Evolutionary conservation across 2,329 filamentous ascomycete species (phyloP).

Genomic region (Emydomyces testavorans): DNA sequence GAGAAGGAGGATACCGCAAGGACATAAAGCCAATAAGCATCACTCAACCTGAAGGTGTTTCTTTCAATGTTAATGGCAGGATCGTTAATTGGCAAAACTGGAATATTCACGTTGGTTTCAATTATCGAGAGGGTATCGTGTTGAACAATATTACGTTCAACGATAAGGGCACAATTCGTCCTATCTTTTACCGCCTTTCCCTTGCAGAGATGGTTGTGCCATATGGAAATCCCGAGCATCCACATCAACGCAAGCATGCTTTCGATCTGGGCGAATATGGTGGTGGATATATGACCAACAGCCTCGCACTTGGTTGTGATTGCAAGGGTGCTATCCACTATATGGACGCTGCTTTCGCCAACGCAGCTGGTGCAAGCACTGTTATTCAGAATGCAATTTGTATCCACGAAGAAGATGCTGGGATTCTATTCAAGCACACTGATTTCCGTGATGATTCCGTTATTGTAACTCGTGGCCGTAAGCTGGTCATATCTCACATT

Average conservation of each 20-base stretch:
- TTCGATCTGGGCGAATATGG: slow-evolving; percentile 40
- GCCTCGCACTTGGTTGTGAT: slow-evolving; percentile 37
- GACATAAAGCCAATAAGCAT: slow-evolving; percentile 81
- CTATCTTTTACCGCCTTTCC: slow-evolving; percentile 79
- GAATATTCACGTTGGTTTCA: slow-evolving; percentile 87
- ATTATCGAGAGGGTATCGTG: slow-evolving; percentile 84
- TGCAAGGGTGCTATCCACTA: slow-evolving; percentile 90
- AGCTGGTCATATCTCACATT: slow-evolving; percentile 78
- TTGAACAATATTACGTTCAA: slow-evolving; percentile 83
- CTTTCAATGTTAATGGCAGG: slow-evolving; percentile 64
- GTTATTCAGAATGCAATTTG: slow-evolving; percentile 91
- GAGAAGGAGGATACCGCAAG: slow-evolving; percentile 61
- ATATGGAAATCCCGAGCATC: slow-evolving; percentile 43
- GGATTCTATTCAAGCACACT: slow-evolving; percentile 87
- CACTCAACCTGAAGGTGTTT: slow-evolving; percentile 78
- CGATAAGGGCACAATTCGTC: slow-evolving; percentile 64
- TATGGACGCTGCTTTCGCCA: slow-evolving; percentile 76
- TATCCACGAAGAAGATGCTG: slow-evolving; percentile 86
- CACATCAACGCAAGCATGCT: slow-evolving; percentile 40
- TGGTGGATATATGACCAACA: slow-evolving; percentile 41
- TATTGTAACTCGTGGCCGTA: slow-evolving; percentile 74
- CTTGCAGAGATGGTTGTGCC: slow-evolving; percentile 91
- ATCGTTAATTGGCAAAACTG: slow-evolving; percentile 84
- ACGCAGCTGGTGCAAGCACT: slow-evolving; percentile 59
- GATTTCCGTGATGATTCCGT: slow-evolving; percentile 85